These are phyloP conservation scores for Tricladium varicosporioides DNA, from an alignment of 2,329 filamentous ascomycete species.

Conservation along the genomic window DNA sequence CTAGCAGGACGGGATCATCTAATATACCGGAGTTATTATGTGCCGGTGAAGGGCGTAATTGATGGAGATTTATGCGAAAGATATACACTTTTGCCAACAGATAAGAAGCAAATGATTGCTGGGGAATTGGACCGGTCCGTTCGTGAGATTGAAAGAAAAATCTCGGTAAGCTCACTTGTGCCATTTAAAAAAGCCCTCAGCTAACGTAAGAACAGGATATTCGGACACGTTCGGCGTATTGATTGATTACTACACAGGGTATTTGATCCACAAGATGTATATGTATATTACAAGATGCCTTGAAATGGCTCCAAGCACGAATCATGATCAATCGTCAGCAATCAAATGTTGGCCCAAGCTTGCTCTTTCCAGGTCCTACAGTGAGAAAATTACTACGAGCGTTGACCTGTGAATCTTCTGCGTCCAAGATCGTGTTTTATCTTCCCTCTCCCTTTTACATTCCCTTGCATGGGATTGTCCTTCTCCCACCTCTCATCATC, in stretches of 20 bases:
- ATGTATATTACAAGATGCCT: constrained; percentile 24
- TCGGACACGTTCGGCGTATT: constrained; percentile 54
- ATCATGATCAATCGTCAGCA: constrained; percentile 20
- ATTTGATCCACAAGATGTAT: constrained; percentile 11
- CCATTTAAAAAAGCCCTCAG: not conserved
- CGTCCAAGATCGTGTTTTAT: constrained; percentile 33
- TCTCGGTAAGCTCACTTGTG: constrained; percentile 58
- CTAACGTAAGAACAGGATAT: constrained; percentile 45
- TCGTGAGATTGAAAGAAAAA: constrained; percentile 92
- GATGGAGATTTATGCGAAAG: constrained; percentile 96
- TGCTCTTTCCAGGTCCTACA: not conserved
- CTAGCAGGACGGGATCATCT: constrained; percentile 91
- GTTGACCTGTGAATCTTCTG: constrained; percentile 32
- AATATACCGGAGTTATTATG: constrained; percentile 94
- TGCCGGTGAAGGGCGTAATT: constrained; percentile 92
- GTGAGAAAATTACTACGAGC: constrained; percentile 10
- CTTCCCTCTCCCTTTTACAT: constrained; percentile 43
- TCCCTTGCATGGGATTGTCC: constrained; percentile 56
- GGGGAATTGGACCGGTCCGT: constrained; percentile 88
- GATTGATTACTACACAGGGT: constrained; percentile 15
- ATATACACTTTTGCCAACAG: constrained; percentile 77
- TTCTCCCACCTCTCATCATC: constrained; percentile 77
- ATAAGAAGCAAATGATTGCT: constrained; percentile 94
- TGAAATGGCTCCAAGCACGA: constrained; percentile 12
- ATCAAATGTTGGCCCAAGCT: not conserved